Conservation (phyloP, 2,329 filamentous ascomycete species). For the Botryotinia calthae region DNA sequence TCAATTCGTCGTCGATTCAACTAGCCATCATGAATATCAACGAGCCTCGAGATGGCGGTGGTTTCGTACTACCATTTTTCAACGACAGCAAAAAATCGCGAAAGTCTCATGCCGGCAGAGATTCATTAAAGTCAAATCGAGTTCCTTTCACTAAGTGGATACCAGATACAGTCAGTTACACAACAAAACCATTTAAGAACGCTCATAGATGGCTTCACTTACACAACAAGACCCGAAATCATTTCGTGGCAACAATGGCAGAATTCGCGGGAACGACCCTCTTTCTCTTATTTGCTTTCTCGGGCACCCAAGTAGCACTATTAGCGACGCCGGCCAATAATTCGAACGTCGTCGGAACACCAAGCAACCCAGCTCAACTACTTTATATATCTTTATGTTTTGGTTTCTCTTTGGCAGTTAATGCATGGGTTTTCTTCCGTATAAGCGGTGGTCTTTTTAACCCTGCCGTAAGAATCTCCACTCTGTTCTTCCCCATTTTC, state of each 20-base stretch:
- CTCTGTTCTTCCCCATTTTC: not conserved
- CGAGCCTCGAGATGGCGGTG: slow-evolving; percentile 25
- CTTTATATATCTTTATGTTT: slow-evolving; percentile 37
- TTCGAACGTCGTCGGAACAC: slow-evolving; percentile 43
- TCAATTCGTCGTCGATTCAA: slow-evolving; percentile 21
- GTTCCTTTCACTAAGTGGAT: slow-evolving; percentile 25
- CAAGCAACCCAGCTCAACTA: slow-evolving; percentile 42
- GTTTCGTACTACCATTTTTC: slow-evolving; percentile 30
- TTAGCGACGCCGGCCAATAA: slow-evolving; percentile 32
- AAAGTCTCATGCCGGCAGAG: slow-evolving; percentile 19
- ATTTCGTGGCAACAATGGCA: slow-evolving; percentile 26
- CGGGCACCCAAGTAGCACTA: slow-evolving; percentile 31
- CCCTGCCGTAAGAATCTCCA: slow-evolving; percentile 39
- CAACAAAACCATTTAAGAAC: not conserved
- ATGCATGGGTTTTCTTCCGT: slow-evolving; percentile 55
- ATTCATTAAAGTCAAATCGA: slow-evolving; percentile 28
- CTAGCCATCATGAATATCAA: slow-evolving; percentile 32
- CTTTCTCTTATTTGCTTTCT: slow-evolving; percentile 34
- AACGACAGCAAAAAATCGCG: slow-evolving; percentile 22
- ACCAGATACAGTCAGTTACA: slow-evolving; percentile 25
- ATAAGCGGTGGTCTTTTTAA: slow-evolving; percentile 53
- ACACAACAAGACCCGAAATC: slow-evolving; percentile 10
- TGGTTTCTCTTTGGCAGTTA: slow-evolving; percentile 45
- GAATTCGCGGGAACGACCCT: slow-evolving; percentile 33
- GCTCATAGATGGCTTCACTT: slow-evolving; percentile 24